Percentiles rank a stretch among this genome's conserved stretches.
Evolutionary conservation across 257 asterid genomes (phyloP).

Genomic region (Primulina tabacum): DNA sequence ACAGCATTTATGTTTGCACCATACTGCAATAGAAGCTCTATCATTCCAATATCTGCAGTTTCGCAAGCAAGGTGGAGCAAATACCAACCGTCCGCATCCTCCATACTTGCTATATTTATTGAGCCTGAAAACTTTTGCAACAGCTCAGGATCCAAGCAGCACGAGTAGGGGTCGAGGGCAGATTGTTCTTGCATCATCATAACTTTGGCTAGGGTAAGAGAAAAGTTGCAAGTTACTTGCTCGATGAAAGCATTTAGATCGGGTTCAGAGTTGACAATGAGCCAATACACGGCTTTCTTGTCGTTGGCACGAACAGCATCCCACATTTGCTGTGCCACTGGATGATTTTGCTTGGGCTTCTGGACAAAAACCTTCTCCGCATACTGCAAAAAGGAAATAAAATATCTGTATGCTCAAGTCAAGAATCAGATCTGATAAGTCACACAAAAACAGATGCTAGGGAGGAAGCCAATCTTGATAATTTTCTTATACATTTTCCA

Average conservation of each 20-base stretch:
- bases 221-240: slow-evolving; percentile 46
- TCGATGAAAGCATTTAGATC: slow-evolving; percentile 61
- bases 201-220: slow-evolving; percentile 89
- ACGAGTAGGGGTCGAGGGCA: slow-evolving; percentile 39
- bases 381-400: slow-evolving; percentile 50
- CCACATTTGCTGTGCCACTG: slow-evolving; percentile 72
- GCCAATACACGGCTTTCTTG: slow-evolving; percentile 71
- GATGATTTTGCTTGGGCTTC: slow-evolving; percentile 57
- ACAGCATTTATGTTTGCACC: slow-evolving; percentile 77
- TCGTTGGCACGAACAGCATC: slow-evolving; percentile 85
- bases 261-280: slow-evolving; percentile 71
- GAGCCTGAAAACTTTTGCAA: slow-evolving; percentile 31
- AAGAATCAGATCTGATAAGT: slow-evolving; percentile 2
- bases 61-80: slow-evolving; percentile 95
- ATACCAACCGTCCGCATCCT: slow-evolving; percentile 61
- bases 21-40: slow-evolving; percentile 92
- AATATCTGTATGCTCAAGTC: slow-evolving; percentile 6
- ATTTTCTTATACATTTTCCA: neutral
- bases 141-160: slow-evolving; percentile 41
- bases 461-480: neutral
- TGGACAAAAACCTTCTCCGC: slow-evolving; percentile 84
- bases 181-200: slow-evolving; percentile 82
- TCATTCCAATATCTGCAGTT: slow-evolving; percentile 89
- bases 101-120: slow-evolving; percentile 34
- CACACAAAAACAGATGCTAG: slow-evolving; percentile 1